Base-by-base conservation (phyloP, 2,329 filamentous ascomycete genomes). In the Trichoderma atroviride region DNA sequence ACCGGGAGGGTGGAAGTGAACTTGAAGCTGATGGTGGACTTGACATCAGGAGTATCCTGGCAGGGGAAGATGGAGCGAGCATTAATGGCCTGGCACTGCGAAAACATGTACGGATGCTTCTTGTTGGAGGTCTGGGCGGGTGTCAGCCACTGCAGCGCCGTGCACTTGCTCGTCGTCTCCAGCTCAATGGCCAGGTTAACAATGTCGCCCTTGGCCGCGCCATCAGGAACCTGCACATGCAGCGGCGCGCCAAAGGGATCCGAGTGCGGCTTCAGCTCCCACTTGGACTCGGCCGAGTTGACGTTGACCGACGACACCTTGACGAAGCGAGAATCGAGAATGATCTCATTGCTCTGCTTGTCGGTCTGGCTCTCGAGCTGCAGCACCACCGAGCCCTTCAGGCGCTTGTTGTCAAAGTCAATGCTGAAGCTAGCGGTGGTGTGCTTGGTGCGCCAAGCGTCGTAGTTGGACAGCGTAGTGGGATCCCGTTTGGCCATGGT, bases 21-120 rank as follows among this genome's bases (percentile, higher is more conserved):
- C 76, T 91, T 92, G 83, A 97, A 97, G 72, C 90, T 89, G 81
- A 94, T 94, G 1, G 94, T 96, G n/a, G 92, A 94, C 84, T 99
- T 99, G 75, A 97, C 92, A 78, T 97, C 95, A 3, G 96, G 96
- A 0, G 96, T 98, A 78, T 99, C 96, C 83, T 98, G 95, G 81
- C 95, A 98, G 7, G 96, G 96, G 80, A 98, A 97, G 71, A 98
- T 88, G 59, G 94, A 97, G 70, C 96, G 90, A 55, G 93, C 93
- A 76, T 98, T 94, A 76, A 97, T 98, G 66, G 95, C 94, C 84
- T 99, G 95, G 80, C 94, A 97, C 83, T 98, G 96, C 56, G 93
- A 96, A 83, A 98, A 98, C 90, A 98, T 95, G 81, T 97, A 98
- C 1, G 95, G 95, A 74, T 96, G 92, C 81, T 94, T 96, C 83